Evolutionary conservation across 495 filamentous ascomycete genomes (phyloP).

Genomic region (Penicillium mononematosum): DNA sequence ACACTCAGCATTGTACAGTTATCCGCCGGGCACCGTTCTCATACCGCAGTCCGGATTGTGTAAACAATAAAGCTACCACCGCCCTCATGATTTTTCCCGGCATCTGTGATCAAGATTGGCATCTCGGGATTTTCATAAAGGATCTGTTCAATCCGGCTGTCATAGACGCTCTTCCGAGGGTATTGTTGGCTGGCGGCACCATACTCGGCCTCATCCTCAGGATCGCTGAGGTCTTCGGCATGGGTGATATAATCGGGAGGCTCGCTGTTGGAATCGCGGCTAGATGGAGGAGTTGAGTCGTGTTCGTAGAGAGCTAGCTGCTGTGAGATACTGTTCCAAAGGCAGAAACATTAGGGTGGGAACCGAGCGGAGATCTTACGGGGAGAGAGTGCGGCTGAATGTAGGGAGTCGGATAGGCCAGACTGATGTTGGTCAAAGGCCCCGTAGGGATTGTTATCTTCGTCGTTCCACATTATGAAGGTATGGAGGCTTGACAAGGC

Average conservation of each 20-base stretch:
- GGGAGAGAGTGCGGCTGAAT: constrained; percentile 59
- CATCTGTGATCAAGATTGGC: constrained; percentile 84
- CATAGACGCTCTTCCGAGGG: constrained; percentile 76
- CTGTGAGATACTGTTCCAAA: constrained; percentile 18
- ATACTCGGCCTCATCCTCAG: constrained; percentile 53
- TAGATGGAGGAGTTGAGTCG: constrained; percentile 49
- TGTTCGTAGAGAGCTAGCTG: constrained; percentile 42
- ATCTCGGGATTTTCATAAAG: constrained; percentile 92
- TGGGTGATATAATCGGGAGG: constrained; percentile 60
- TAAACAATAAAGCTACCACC: constrained; percentile 94
- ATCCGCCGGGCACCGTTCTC: constrained; percentile 24
- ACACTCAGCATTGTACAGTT: constrained; percentile 10
- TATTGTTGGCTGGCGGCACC: constrained; percentile 36
- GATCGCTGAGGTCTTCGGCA: constrained; percentile 57
- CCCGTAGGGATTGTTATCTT: constrained; percentile 92
- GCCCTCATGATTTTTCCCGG: constrained; percentile 89
- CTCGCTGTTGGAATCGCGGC: constrained; percentile 47
- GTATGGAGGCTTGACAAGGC: constrained; percentile 21
- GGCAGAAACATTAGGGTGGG: constrained; percentile 1
- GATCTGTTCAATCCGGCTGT: constrained; percentile 93
- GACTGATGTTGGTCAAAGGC: constrained; percentile 84
- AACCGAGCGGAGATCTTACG: constrained; percentile 34
- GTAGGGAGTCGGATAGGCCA: constrained; percentile 66
- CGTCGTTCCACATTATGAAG: constrained; percentile 69
- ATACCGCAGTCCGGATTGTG: constrained; percentile 90